Percentiles rank a stretch among this genome's conserved stretches.
These are phyloP conservation scores for Xanthoconium stramineum DNA, from an alignment of 768 basidiomycete species.

Conservation along the genomic window DNA sequence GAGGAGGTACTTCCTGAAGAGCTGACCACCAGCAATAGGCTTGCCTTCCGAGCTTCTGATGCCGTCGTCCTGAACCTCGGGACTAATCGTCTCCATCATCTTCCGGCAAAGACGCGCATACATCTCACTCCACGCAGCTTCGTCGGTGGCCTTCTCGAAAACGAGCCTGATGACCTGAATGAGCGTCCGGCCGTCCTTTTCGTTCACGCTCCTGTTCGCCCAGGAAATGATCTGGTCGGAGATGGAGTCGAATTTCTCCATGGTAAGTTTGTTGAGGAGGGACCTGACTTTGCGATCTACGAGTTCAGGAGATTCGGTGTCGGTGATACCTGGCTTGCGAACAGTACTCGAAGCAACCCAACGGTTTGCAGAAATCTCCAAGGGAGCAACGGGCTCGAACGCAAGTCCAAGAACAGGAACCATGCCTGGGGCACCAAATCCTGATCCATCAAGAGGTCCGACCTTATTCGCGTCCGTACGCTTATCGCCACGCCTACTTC, in stretches of 20 bases:
- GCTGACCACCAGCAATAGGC: slow-evolving; percentile 87
- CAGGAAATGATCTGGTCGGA: slow-evolving; percentile 92
- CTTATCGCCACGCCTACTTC: slow-evolving; percentile 84
- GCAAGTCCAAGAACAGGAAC: slow-evolving; percentile 29
- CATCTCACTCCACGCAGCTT: slow-evolving; percentile 95
- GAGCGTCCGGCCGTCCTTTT: slow-evolving; percentile 90
- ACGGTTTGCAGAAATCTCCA: slow-evolving; percentile 76
- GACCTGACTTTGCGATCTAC: slow-evolving; percentile 92
- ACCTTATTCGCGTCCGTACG: slow-evolving; percentile 56
- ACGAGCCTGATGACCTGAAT: slow-evolving; percentile 95
- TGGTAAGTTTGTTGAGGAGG: slow-evolving; percentile 92
- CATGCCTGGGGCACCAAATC: slow-evolving; percentile 29
- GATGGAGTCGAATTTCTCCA: slow-evolving; percentile 95
- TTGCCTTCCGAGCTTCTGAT: slow-evolving; percentile 80
- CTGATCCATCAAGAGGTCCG: slow-evolving; percentile 31
- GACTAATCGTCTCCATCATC: no score
- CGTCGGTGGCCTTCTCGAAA: slow-evolving; percentile 97
- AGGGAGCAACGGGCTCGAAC: slow-evolving; percentile 71
- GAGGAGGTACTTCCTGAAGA: slow-evolving; percentile 97
- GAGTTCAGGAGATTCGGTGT: slow-evolving; percentile 73
- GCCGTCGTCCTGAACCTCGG: slow-evolving; percentile 84
- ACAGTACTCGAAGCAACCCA: slow-evolving; percentile 59
- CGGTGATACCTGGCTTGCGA: slow-evolving; percentile 40
- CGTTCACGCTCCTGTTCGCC: slow-evolving; percentile 91
- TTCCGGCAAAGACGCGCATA: slow-evolving; percentile 90